These are phyloP conservation scores for Lasiodiplodia gonubiensis DNA, from an alignment of 2,329 filamentous ascomycete species.

Conservation along the genomic window DNA sequence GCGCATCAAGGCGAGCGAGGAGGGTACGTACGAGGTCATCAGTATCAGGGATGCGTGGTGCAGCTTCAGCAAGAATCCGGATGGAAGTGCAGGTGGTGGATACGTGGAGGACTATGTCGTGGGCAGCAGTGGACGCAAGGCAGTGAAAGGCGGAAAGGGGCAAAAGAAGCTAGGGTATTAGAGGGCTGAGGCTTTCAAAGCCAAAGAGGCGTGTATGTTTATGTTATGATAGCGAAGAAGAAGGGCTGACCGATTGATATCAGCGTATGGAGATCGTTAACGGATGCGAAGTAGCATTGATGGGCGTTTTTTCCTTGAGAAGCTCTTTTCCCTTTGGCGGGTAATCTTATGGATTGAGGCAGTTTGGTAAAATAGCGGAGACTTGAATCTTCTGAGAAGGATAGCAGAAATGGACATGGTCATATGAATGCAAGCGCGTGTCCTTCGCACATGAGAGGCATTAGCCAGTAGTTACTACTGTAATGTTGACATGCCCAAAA, in stretches of 20 bases:
- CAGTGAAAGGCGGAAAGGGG: slow-evolving; percentile 5
- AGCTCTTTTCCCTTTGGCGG: background rate
- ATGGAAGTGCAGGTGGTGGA: background rate
- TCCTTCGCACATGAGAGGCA: background rate
- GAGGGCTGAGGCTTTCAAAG: background rate
- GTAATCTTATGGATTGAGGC: slow-evolving; percentile 5
- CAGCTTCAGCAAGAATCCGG: slow-evolving; percentile 71
- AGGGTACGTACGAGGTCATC: slow-evolving; percentile 97
- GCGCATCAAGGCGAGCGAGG: slow-evolving; percentile 82
- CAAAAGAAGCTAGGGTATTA: slow-evolving; percentile 13
- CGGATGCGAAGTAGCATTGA: background rate
- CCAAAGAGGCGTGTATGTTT: background rate
- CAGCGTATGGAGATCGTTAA: background rate
- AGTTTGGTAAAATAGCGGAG: background rate
- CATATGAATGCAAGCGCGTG: background rate
- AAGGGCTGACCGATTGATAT: background rate
- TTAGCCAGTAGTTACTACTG: background rate
- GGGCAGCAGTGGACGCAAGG: background rate
- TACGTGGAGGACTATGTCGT: background rate
- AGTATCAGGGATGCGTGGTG: slow-evolving; percentile 94
- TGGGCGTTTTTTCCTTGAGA: slow-evolving; percentile 7
- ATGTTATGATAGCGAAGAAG: background rate
- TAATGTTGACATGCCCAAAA: too few species aligned
- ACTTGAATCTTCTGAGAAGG: background rate
- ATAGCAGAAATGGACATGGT: background rate